These are phyloP conservation scores for Pisolithus tinctorius DNA, from an alignment of 768 basidiomycete genomes.

Conservation along the genomic window DNA sequence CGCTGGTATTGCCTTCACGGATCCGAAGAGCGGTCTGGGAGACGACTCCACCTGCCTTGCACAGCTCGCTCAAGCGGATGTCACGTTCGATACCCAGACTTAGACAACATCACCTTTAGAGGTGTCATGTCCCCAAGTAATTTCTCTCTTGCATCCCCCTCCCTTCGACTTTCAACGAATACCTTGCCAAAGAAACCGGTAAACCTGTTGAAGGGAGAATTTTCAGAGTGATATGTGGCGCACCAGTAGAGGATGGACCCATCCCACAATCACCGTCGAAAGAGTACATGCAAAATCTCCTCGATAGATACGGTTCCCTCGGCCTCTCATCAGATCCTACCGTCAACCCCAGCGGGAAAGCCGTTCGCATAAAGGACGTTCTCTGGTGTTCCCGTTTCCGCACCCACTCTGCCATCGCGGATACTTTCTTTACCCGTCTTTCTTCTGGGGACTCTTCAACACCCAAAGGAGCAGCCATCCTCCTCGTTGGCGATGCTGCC, in stretches of 20 bases:
- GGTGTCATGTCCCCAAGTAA: slow-evolving; percentile 23
- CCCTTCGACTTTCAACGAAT: slow-evolving; percentile 22
- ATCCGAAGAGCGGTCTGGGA: slow-evolving; percentile 30
- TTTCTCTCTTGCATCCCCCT: slow-evolving; percentile 33
- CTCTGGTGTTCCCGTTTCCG: slow-evolving; percentile 45
- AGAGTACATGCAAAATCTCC: slow-evolving; percentile 38
- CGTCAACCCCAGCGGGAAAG: slow-evolving; percentile 24
- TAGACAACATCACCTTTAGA: slow-evolving; percentile 6
- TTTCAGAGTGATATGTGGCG: slow-evolving; percentile 36
- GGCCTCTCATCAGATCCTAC: slow-evolving; percentile 29
- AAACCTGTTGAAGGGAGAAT: slow-evolving; percentile 9
- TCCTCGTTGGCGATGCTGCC: slow-evolving; percentile 42
- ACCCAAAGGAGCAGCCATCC: slow-evolving; percentile 11
- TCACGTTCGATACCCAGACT: slow-evolving; percentile 25
- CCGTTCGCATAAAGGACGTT: slow-evolving; percentile 28
- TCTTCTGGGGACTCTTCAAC: slow-evolving; percentile 2
- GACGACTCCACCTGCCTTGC: slow-evolving; percentile 23
- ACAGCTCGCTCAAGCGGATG: slow-evolving; percentile 43
- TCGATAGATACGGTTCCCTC: slow-evolving; percentile 35
- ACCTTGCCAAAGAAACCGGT: slow-evolving; percentile 7
- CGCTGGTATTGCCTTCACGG: slow-evolving; percentile 36
- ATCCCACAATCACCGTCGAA: slow-evolving; percentile 32
- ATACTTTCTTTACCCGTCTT: slow-evolving; percentile 29
- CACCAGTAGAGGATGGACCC: slow-evolving; percentile 28
- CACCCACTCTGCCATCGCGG: slow-evolving; percentile 39